Evolutionary conservation across 2,329 filamentous ascomycete genomes (phyloP).

Genomic region (Dothideomycetes sp.): DNA sequence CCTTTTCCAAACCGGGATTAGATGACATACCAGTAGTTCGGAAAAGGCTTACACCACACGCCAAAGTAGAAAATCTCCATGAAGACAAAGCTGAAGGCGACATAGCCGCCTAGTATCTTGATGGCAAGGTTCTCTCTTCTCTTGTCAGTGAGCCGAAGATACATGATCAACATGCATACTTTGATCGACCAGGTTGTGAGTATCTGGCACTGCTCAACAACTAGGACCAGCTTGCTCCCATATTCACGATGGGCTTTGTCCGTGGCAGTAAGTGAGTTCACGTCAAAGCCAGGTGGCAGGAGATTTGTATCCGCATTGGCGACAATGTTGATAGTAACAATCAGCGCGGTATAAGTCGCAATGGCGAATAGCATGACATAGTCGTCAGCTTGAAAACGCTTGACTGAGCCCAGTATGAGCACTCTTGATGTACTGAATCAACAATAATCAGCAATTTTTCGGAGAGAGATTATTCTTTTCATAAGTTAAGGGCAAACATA

Average conservation of each 20-base stretch:
- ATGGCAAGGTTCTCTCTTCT: conserved; percentile 24
- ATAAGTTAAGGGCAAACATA: conserved; percentile 21
- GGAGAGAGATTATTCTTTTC: too few species aligned
- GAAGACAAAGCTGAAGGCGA: conserved; percentile 22
- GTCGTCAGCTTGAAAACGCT: conserved; percentile 44
- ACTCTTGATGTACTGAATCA: conserved; percentile 30
- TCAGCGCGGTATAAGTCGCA: conserved; percentile 37
- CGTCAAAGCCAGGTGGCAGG: conserved; percentile 34
- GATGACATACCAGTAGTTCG: conserved; percentile 23
- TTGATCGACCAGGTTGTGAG: conserved; percentile 28
- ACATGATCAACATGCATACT: conserved; percentile 26
- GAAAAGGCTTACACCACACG: conserved; percentile 28
- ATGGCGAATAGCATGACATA: conserved; percentile 45
- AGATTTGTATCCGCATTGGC: conserved; percentile 30
- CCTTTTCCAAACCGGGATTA: neutral
- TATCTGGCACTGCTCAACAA: conserved; percentile 27
- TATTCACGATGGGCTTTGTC: conserved; percentile 17
- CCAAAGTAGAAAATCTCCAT: conserved; percentile 30
- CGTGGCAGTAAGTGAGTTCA: conserved; percentile 23
- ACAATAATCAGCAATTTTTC: too few species aligned
- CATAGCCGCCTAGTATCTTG: conserved; percentile 22
- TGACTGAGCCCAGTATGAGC: conserved; percentile 35
- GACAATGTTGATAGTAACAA: conserved; percentile 37
- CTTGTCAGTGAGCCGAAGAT: conserved; percentile 24
- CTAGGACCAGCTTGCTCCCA: conserved; percentile 27